These are phyloP conservation scores for Furcasterigmium furcatum DNA, from an alignment of 2,329 filamentous ascomycete species.

Conservation along the genomic window DNA sequence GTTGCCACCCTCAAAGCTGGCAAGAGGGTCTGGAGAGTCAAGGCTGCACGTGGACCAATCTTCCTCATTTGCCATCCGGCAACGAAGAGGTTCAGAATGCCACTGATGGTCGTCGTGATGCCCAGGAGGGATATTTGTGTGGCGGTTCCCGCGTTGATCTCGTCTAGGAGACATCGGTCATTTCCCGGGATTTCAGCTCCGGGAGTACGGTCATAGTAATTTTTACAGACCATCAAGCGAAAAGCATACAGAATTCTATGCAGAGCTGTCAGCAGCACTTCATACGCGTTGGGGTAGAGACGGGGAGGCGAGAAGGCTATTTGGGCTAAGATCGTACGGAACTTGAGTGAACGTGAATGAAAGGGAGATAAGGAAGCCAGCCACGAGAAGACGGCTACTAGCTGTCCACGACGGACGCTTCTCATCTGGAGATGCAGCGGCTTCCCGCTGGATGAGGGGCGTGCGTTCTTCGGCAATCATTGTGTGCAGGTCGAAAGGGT, in stretches of 20 bases:
- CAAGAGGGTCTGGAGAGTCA: constrained; percentile 61
- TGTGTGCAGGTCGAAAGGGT: too few relatives aligned
- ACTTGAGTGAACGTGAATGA: constrained; percentile 48
- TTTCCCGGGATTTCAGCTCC: constrained; percentile 39
- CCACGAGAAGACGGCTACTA: constrained; percentile 52
- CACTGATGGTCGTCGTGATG: constrained; percentile 65
- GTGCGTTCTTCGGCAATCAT: too few relatives aligned
- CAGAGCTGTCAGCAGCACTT: neutral
- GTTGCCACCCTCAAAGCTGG: constrained; percentile 61
- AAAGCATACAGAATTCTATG: constrained; percentile 59
- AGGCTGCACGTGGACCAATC: constrained; percentile 59
- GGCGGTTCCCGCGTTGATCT: constrained; percentile 64
- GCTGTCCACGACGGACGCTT: too few relatives aligned
- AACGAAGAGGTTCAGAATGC: constrained; percentile 65
- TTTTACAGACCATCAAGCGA: constrained; percentile 68
- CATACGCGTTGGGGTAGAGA: too few relatives aligned
- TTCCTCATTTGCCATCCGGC: constrained; percentile 65
- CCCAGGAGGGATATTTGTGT: constrained; percentile 61
- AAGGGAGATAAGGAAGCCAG: constrained; percentile 56
- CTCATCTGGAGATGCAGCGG: too few relatives aligned
- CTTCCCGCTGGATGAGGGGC: too few relatives aligned
- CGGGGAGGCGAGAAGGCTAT: constrained; percentile 8
- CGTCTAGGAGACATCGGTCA: constrained; percentile 57
- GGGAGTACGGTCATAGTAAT: constrained; percentile 57
- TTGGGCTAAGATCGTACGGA: too few relatives aligned